These are phyloP conservation scores for Hibiscus tridactylites DNA, from an alignment of 345 rosid genomes.

Conservation along the genomic window DNA sequence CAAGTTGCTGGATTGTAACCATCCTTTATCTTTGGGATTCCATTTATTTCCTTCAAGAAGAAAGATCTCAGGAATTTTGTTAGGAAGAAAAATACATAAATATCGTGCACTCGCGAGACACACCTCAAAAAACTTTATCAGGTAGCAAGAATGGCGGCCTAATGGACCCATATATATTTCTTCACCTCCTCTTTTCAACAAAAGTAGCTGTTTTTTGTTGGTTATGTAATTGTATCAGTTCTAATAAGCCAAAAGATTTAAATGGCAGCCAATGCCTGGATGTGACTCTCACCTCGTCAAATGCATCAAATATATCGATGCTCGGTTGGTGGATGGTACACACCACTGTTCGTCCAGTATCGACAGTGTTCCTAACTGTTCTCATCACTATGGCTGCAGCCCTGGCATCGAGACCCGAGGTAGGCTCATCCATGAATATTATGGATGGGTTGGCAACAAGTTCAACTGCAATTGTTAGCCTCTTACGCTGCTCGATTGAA, in stretches of 20 bases:
- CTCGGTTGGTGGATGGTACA: slow-evolving; percentile 77
- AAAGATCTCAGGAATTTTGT: background rate
- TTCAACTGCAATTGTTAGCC: slow-evolving; percentile 61
- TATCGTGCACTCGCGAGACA: slow-evolving; percentile 4
- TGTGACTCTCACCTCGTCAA: slow-evolving; percentile 44
- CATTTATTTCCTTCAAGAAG: slow-evolving; percentile 33
- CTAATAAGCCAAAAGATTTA: background rate
- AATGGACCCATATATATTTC: slow-evolving; percentile 55
- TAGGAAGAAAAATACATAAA: background rate
- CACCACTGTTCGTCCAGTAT: slow-evolving; percentile 58
- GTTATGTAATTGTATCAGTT: background rate
- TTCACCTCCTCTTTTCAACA: slow-evolving; percentile 54
- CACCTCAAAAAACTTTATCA: slow-evolving; percentile 57
- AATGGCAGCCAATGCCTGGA: background rate
- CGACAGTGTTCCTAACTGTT: slow-evolving; percentile 60
- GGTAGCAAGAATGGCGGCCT: slow-evolving; percentile 42
- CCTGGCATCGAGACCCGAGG: slow-evolving; percentile 64
- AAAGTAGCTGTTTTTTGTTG: slow-evolving; percentile 25
- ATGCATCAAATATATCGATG: slow-evolving; percentile 61
- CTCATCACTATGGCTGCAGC: slow-evolving; percentile 73
- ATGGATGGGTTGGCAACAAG: slow-evolving; percentile 63
- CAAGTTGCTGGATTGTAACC: slow-evolving; percentile 73
- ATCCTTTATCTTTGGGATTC: slow-evolving; percentile 47
- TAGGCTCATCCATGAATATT: slow-evolving; percentile 73
- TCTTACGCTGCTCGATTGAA: slow-evolving; percentile 52